Conservation (phyloP, 306 rosid species). For the Cicer judaicum region DNA sequence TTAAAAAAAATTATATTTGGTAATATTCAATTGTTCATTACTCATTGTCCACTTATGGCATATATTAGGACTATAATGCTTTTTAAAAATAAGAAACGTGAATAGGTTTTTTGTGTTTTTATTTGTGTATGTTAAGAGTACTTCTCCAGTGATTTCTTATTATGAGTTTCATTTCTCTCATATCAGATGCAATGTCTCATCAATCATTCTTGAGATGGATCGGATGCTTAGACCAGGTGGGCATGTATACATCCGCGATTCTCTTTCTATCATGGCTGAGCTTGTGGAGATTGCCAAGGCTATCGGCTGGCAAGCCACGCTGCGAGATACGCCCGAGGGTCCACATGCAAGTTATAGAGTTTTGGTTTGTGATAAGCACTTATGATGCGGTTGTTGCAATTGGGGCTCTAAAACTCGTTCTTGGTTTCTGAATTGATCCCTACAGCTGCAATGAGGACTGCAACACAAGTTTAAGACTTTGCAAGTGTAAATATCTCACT, state of each 20-base stretch:
- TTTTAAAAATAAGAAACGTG: background rate
- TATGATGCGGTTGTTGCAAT: conserved; percentile 52
- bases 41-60: background rate
- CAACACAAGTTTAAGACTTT: conserved; percentile 28
- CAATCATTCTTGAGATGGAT: conserved; percentile 97
- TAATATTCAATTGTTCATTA: too few species aligned
- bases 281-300: conserved; percentile 73
- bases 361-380: conserved; percentile 73
- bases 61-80: background rate
- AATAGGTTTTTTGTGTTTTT: background rate
- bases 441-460: conserved; percentile 22
- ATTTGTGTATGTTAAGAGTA: background rate
- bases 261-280: conserved; percentile 77
- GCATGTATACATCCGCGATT: conserved; percentile 75
- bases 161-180: conserved; percentile 17
- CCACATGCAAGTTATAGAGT: conserved; percentile 89
- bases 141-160: background rate
- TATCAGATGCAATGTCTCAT: conserved; percentile 73
- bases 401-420: conserved; percentile 7
- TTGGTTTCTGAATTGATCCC: conserved; percentile 13
- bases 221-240: conserved; percentile 92
- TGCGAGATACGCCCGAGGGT: conserved; percentile 88
- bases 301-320: conserved; percentile 69
- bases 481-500: conserved; percentile 32
- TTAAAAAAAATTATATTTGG: too few species aligned